Base-by-base conservation (phyloP, 2,329 filamentous ascomycete genomes). In the Fusarium liriodendri region DNA sequence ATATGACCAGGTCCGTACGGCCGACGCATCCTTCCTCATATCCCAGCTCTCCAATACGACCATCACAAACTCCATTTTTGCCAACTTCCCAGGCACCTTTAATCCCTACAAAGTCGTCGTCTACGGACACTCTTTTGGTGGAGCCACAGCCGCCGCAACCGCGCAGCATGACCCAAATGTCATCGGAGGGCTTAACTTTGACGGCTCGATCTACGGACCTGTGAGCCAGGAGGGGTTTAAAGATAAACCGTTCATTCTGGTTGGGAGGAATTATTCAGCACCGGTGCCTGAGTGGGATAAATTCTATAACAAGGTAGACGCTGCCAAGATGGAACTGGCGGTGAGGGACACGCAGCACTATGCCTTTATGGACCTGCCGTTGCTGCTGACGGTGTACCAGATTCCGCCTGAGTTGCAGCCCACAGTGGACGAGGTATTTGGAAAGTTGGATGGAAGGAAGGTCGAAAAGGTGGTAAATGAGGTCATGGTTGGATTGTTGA, bases 131-230 rank as follows among this genome's bases (percentile, higher is more conserved):
- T 75, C 73, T 0, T 73, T 75, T 14, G 72, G 73, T 9, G 70
- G 73, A 16, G 62, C 67, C 20, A 75, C 65, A 33, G 54, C 72
- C 1, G 75, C 78, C 1, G 78, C 78, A 1, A 81, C 81, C 2
- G 80, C 81, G 2, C 78, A 80, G 0, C 76, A 79, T 3, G 70
- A 77, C 20, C 67, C 77, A 5, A 82, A 79, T n/a, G 82, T 80
- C 9, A 73, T 78, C n/a, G 73, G 81, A 16, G 84, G 83, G 13
- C 42, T 74, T 3, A 69, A 71, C 5, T 35, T 75, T 1, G 70
- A 75, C 9, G 72, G 70, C 6, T 45, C 71, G 0, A 63, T 75
- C 47, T 72, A 67, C 1, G 71, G 70, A 5, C 27, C 58, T 0
- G 62, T 81, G 76, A 11, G 82, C 78, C 2, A 68, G 4, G 6